Base-by-base conservation (phyloP, 192 early-diverging fungal species). In the Podila epicladia region DNA sequence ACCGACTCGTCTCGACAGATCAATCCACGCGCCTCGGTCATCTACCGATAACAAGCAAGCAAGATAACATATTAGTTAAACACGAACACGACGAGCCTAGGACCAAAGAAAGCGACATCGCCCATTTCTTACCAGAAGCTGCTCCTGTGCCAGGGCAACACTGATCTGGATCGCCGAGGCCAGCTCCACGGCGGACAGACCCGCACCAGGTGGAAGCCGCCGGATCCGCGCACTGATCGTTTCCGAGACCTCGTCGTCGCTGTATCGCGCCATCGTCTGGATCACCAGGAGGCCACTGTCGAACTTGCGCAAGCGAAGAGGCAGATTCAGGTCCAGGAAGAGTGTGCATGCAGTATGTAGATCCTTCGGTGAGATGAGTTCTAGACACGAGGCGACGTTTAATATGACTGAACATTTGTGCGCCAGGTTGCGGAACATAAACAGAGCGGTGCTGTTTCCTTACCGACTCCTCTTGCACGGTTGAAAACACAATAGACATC, bases 401-500 rank as follows among this genome's bases (percentile, higher is more conserved):
- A 33, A 33, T 6, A 33, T 33, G 33, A 33, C 33, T 33, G 33
- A 33, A 33, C 33, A 33, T 33, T 33, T 33, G 33, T 33, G 33
- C 3, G 33, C 3, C 48, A 75, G 22, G 31, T 20, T 19, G 66
- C 8, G 32, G 38, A 64, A 24, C 62, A 45, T 58, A 31, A 53
- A 29, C 22, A 65, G 35, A 65, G 57, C 1, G 22, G 8, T 32
- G 58, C 58, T 6, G 12, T 5, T 59, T 29, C 76, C 86, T 62
- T 85, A 91, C 91, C 91, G 67, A 92, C 92, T 11, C 97, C 96
- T 58, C 97, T 91, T 8, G 96, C 97, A 5, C 96, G 91, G 77
- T 99, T 99, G 78, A 95, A 97, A 50, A 99, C 73, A 74, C 97
- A 98, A 82, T 97, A 99, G 11, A 96, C 86, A 71, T 98, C 97